These are phyloP conservation scores for Batkoa obscura DNA, from an alignment of 371 early-diverging fungal species.

Conservation along the genomic window DNA sequence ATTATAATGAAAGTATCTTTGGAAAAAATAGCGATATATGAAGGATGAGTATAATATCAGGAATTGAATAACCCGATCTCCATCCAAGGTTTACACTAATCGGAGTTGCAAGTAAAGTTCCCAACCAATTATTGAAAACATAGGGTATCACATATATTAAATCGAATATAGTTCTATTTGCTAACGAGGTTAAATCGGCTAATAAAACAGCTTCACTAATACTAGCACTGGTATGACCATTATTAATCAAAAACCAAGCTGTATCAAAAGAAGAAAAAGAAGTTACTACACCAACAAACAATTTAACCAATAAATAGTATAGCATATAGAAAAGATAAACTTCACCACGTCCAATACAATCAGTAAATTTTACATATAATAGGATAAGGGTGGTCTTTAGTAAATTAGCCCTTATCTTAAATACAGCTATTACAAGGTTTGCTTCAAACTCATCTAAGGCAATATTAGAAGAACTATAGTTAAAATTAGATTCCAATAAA, in stretches of 20 bases:
- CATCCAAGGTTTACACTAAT: not conserved
- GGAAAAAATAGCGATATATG: not conserved
- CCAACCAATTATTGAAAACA: not conserved
- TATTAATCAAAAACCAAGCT: too few relatives aligned
- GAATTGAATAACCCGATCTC: not conserved
- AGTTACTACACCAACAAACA: too few relatives aligned
- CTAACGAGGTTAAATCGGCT: not conserved
- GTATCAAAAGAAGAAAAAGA: too few relatives aligned
- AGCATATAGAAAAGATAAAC: too few relatives aligned
- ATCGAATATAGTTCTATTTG: not conserved
- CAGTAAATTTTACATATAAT: not conserved
- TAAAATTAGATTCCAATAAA: not conserved
- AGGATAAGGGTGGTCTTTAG: not conserved
- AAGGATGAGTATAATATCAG: not conserved
- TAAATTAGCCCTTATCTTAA: not conserved
- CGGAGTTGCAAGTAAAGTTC: not conserved
- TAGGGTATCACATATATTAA: not conserved
- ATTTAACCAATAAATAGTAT: too few relatives aligned
- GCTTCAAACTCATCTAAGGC: not conserved
- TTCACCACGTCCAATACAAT: not conserved
- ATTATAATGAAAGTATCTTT: not conserved
- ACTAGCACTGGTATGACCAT: too few relatives aligned
- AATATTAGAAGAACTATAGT: not conserved
- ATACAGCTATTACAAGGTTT: not conserved
- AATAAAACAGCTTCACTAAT: not conserved